Base-by-base conservation (phyloP, 306 rosid genomes). In the Purshia tridentata region DNA sequence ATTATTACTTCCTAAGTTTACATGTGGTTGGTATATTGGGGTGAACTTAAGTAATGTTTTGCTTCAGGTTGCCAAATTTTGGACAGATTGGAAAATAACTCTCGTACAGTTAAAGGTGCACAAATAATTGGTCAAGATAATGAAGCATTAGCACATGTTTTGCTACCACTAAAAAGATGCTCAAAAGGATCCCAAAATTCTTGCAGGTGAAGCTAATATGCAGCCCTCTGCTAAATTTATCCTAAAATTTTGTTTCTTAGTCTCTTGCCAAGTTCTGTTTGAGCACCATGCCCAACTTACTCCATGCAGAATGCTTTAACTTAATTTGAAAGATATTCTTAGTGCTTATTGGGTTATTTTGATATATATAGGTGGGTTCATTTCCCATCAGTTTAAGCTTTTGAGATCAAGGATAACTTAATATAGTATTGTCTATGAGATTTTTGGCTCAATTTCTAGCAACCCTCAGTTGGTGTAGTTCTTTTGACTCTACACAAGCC, bases 31-130 rank as follows among this genome's bases (percentile, higher is more conserved):
- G 2, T 29, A 29, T 29, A 41, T 20, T 11, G 4, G 59, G 41
- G 65, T 48, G 55, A 53, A 57, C 40, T n/a, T 40, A 49, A 18
- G 4, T 29, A n/a, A 12, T 41, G 40, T 13, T 70, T 74, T 51
- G 76, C 57, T 76, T 64, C 70, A 94, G 99, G 95, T 29, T 82
- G 89, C 78, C 89, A 76, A 64, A 80, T 79, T 81, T 76, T 94
- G 72, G 91, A 89, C 71, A 84, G 79, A 63, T 77, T 94, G 75
- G 99, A 94, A 84, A 92, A 81, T 73, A 88, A 82, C 79, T 94
- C 97, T 18, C 92, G 90, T 50, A 94, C 93, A 12, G 87, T 85
- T 64, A 86, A 91, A 82, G 95, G 92, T 70, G 96, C 98, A 46
- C 91, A 80, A 76, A 48, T 81, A 77, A 88, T 94, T 73, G 84